Base-by-base conservation (phyloP, 139 green algal genomes). In the Tetradesmus lagerheimii region DNA sequence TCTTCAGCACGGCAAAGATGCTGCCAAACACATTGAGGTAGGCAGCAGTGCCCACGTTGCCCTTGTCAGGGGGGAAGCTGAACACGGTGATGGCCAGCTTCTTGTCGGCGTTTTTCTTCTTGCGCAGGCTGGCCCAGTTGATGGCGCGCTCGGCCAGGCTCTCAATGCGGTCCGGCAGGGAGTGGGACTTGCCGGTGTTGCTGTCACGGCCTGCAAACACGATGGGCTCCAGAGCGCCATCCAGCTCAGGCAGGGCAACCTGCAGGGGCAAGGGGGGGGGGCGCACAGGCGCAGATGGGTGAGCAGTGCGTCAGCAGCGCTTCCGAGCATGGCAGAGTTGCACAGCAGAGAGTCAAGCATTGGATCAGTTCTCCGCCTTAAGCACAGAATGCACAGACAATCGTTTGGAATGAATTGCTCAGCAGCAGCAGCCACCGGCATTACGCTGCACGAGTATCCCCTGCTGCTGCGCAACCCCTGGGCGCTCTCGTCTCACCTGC, bases 1-100 rank as follows among this genome's bases (percentile, higher is more conserved):
- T 95, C 93, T 97, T 96, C 50, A 99, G 95, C 80, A 98, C 96
- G 15, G 89, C 80, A 77, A 86, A 97, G 95, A 99, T 99, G 92
- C 97, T 99, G 79, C 97, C 96, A 92, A 99, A 99, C 15, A 99
- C 98, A 88, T 99, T 99, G 80, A 99, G 95, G 96, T 99, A 99
- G 71, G 98, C 98, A 47, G 98, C 98, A 34, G 98, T 99, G 88
- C 98, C 98, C 14, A 99, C 98, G 89, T 99, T 99, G 93, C 98
- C 98, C 96, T 99, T 99, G 96, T 99, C 98, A 31, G 98, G 98
- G 16, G 98, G 98, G 96, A 99, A 99, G 93, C 91, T 96, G 97
- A 99, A 99, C 25, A 99, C 98, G 6, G 85, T 88, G 78, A 86
- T 91, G 47, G 96, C 96, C 66, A 99, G 93, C 94, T 98, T 98